Base-by-base conservation (phyloP, 768 basidiomycete genomes). In the Daedalea quercina region DNA sequence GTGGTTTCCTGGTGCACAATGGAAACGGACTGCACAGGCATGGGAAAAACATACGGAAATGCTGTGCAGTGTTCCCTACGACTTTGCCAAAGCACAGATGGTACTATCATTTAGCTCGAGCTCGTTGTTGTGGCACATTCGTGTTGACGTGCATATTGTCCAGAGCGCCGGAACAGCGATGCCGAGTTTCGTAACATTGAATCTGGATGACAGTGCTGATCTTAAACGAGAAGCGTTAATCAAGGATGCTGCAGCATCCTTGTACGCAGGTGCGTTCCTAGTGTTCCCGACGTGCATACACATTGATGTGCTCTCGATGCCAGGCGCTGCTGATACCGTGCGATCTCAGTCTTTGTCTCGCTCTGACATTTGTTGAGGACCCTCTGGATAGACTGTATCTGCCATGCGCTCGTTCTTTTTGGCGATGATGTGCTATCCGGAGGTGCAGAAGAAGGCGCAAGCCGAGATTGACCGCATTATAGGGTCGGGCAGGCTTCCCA, bases 401-500 rank as follows among this genome's bases (percentile, higher is more conserved):
- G 60, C 62, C 13, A 9, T 73, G 3, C 20, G 62, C 33, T 63
- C 58, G 15, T 71, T 72, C 46, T 58, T 63, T 44, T 62, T 63
- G 20, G 69, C 69, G 3, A 75, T 75, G 70, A 47, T 69, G 2
- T 63, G 63, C 26, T 62, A 68, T 33, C 75, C 71, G 3, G 65
- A 69, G 2, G 64, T 65, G 20, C 74, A 74, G 53, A 50, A 42
- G 1, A 70, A 65, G 25, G 72, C 72, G 0, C 73, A 75, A 34
- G 64, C 61, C 41, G 74, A 73, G 52, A 65, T 76, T 28, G 56
- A 56, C 3, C 65, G 68, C 1, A 59, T 69, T 19, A 44, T 72
- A 17, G 70, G 70, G 12, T 42, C 48, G 1, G 62, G 57, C 22
- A 62, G 70, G 20, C 69, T 87, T 28, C 87, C 87, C 1, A 71